Base-by-base conservation (phyloP, 1,139 yeast species). In the Blastobotrys persicus region DNA sequence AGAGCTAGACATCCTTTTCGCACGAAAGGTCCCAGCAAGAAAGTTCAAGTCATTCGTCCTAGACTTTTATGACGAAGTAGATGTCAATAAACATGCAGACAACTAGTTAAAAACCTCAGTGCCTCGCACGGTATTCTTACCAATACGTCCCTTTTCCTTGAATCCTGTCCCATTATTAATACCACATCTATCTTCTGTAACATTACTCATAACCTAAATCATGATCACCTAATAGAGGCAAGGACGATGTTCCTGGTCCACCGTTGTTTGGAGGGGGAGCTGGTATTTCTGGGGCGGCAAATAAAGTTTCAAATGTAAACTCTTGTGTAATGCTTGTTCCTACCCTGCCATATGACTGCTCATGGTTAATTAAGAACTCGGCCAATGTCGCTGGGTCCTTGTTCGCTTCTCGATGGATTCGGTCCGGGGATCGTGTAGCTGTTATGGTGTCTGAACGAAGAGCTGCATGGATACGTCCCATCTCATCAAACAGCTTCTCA, bases 1-100 rank as follows among this genome's bases (percentile, higher is more conserved):
- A 47, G 86, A 81, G 61, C 65, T 81, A 59, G 86, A 81, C 65
- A 48, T 59, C 47, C 54, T 59, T 56, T 59, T 59, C 40, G 59
- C 57, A 45, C 44, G 55, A 28, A 37, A 51, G 16, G 56, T 59
- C 17, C 35, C 45, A 14, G 53, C 60, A 28, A 38, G 49, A 16
- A 51, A 55, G 19, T 59, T 59, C 45, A 44, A 49, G 46, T 42
- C 28, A 23, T 6, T 23, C 9, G 28, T 6, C 5, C 28, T 23
- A 23, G 9, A 23, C 9, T 23, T 23, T 9, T 23, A 6, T 6
- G 28, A 23, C 9, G 28, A 23, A 9, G 28, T 23, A 6, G 28
- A 23, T 9, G 28, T 23, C 28, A 23, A 23, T 23, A 23, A 23
- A 23, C 28, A 23, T 23, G 9, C 5, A 9, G 28, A 23, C 9